Evolutionary conservation across 495 filamentous ascomycete species (phyloP).

Genomic region (Delitschia confertaspora): DNA sequence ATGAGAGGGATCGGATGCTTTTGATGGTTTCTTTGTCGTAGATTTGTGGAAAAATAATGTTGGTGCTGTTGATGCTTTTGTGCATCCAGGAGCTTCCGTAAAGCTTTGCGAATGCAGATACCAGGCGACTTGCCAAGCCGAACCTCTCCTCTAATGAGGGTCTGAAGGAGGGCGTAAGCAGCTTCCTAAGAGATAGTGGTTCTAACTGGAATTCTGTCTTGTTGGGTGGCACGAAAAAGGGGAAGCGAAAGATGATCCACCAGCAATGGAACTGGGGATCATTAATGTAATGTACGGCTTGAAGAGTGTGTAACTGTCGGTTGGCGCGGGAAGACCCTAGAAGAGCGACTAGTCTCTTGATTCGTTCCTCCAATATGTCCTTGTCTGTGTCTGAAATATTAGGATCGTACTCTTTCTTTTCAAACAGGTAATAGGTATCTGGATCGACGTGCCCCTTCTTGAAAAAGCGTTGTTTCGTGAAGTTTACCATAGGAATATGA

Average conservation of each 20-base stretch:
- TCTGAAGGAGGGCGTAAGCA: neutral
- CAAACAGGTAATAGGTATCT: constrained; percentile 3
- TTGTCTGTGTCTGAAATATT: constrained; percentile 2
- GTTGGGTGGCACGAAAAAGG: neutral
- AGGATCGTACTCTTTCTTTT: constrained; percentile 10
- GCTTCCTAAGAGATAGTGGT: neutral
- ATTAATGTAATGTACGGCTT: neutral
- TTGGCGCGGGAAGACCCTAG: neutral
- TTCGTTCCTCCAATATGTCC: constrained; percentile 6
- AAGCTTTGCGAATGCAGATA: neutral
- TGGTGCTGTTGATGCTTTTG: constrained; percentile 10
- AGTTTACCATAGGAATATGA: neutral
- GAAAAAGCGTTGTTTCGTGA: neutral
- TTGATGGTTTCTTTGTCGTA: neutral
- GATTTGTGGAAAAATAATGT: constrained; percentile 6
- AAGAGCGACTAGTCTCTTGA: constrained; percentile 1
- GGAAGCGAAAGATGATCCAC: constrained; percentile 8
- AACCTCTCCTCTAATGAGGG: neutral
- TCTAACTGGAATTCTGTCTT: neutral
- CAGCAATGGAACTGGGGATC: constrained; percentile 4
- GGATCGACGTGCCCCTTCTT: neutral
- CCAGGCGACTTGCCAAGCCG: constrained; percentile 2
- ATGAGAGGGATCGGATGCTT: neutral
- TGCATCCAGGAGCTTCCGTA: constrained; percentile 6
- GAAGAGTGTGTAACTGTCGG: constrained; percentile 5